Conservation (phyloP, 768 basidiomycete species). For the Bullera alba region DNA sequence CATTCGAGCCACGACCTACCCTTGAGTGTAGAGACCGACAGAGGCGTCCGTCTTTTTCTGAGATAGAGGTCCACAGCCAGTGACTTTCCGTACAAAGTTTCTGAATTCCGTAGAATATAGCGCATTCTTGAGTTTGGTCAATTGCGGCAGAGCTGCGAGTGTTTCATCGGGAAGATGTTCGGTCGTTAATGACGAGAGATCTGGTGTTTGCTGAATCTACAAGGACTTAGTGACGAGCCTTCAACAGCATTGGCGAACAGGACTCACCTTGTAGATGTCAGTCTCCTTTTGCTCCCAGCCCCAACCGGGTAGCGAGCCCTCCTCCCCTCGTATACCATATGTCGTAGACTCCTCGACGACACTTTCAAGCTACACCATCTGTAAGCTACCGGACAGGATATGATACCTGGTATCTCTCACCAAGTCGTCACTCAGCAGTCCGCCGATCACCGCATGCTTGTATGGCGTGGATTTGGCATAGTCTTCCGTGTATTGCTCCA, state of each 20-base stretch:
- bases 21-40: constrained; percentile 80
- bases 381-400: not conserved
- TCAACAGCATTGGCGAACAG: no score
- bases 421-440: constrained; percentile 76
- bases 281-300: constrained; percentile 72
- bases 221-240: not conserved
- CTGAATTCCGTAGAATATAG: constrained; percentile 82
- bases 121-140: constrained; percentile 77
- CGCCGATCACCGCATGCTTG: constrained; percentile 72
- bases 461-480: constrained; percentile 65
- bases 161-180: constrained; percentile 69
- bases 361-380: constrained; percentile 32
- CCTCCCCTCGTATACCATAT: constrained; percentile 39
- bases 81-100: constrained; percentile 71
- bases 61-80: constrained; percentile 85
- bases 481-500: constrained; percentile 19
- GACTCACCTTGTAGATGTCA: constrained; percentile 84
- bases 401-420: no score
- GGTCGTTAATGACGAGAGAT: constrained; percentile 76
- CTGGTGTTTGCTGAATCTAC: constrained; percentile 94
- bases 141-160: constrained; percentile 67
- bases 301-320: constrained; percentile 42
- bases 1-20: constrained; percentile 52
- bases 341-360: constrained; percentile 42
- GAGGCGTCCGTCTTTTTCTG: constrained; percentile 93